phyloP scores from a whole-genome alignment of 1,139 yeast genomes.

The Geotrichum europaeum region DNA sequence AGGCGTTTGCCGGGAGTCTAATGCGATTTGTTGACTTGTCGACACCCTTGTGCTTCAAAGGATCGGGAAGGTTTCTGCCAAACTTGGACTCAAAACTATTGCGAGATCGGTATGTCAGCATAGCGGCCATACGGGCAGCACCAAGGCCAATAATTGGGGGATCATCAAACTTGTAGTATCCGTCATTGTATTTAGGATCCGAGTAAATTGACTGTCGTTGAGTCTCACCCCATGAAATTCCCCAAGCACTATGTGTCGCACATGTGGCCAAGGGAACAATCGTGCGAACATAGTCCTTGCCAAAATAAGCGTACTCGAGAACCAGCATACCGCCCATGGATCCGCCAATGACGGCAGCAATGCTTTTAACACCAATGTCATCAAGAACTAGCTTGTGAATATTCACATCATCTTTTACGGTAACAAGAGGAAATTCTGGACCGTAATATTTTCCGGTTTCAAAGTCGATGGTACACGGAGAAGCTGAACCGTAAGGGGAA shows the following conservation, averaged over 20 bases:
- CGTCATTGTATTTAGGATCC: conserved; percentile 87
- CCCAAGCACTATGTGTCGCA: conserved; percentile 96
- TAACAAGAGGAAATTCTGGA: conserved; percentile 89
- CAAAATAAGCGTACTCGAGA: conserved; percentile 74
- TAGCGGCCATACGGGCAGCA: conserved; percentile 97
- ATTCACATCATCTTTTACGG: conserved; percentile 81
- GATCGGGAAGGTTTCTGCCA: conserved; percentile 68
- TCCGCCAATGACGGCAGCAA: conserved; percentile 90
- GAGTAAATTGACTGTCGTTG: conserved; percentile 93
- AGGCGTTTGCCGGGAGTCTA: conserved; percentile 33
- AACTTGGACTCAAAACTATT: conserved; percentile 87
- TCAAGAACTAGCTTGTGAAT: conserved; percentile 75
- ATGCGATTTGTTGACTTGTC: conserved; percentile 13
- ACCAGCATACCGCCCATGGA: conserved; percentile 99
- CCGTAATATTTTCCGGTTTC: conserved; percentile 74
- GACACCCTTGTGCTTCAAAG: conserved; percentile 35
- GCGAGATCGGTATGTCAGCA: conserved; percentile 84
- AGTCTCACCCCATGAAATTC: conserved; percentile 98
- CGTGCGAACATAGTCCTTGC: conserved; percentile 60
- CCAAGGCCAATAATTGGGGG: conserved; percentile 84
- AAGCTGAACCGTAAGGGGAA: conserved; percentile 93
- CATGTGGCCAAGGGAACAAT: conserved; percentile 88
- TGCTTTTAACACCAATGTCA: conserved; percentile 58
- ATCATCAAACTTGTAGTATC: conserved; percentile 68
- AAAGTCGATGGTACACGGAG: conserved; percentile 76